phyloP scores from a whole-genome alignment of 176 grass and related monocot species.

The Hordeum vulgare region MorexV3_pseudomolecules_assembly NC_058520.1:615486094-615486593 shows the following conservation, averaged over 20 bases:
- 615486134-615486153: not conserved
- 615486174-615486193: no score
- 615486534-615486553: not conserved
- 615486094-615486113: slow-evolving; percentile 16
- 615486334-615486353: no score
- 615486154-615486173: not conserved
- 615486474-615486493: slow-evolving; percentile 6
- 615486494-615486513: slow-evolving; percentile 9
- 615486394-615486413: not conserved
- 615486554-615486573: no score
- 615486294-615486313: no score
- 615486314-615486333: no score
- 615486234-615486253: not conserved
- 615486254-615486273: not conserved
- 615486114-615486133: not conserved
- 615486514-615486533: not conserved
- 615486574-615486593: not conserved
- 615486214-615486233: not conserved
- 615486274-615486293: no score
- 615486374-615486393: not conserved
- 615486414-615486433: not conserved
- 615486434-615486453: not conserved
- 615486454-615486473: not conserved
- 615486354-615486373: no score
- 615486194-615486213: not conserved